Evolutionary conservation across 1,284 basidiomycete species (phyloP).

Genomic region (Apiotrichum porosum): DNA sequence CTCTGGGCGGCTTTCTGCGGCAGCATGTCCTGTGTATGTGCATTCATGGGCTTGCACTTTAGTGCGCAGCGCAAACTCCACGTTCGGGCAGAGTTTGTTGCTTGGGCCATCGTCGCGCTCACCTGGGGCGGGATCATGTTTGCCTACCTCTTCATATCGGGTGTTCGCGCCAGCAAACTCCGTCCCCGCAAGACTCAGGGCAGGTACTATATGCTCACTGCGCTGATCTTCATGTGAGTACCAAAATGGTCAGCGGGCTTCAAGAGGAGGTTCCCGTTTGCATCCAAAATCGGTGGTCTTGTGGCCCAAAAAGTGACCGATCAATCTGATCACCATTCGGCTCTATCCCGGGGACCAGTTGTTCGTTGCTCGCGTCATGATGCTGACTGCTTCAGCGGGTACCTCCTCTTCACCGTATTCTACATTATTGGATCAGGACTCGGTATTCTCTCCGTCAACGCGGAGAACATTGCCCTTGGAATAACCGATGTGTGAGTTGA

Average conservation of each 20-base stretch:
- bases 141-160: constrained; percentile 32
- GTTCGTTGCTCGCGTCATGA: too few relatives aligned
- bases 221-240: constrained; percentile 30
- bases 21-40: neutral
- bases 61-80: neutral
- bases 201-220: constrained; percentile 33
- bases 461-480: constrained; percentile 44
- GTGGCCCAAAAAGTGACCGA: too few relatives aligned
- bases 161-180: constrained; percentile 29
- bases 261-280: neutral
- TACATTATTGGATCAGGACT: constrained; percentile 34
- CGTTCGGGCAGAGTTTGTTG: constrained; percentile 6
- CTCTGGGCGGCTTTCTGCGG: constrained; percentile 21
- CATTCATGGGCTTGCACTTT: neutral
- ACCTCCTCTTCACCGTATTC: constrained; percentile 41
- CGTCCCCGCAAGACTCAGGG: constrained; percentile 33
- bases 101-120: constrained; percentile 29
- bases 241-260: neutral
- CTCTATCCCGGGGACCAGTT: too few relatives aligned
- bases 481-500: constrained; percentile 43
- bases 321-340: too few relatives aligned
- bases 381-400: constrained; percentile 20
- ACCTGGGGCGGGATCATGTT: constrained; percentile 27
- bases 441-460: constrained; percentile 37
- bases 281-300: neutral